Base-by-base conservation (phyloP, 1,139 yeast species). In the Zygoascus hellenicus region DNA sequence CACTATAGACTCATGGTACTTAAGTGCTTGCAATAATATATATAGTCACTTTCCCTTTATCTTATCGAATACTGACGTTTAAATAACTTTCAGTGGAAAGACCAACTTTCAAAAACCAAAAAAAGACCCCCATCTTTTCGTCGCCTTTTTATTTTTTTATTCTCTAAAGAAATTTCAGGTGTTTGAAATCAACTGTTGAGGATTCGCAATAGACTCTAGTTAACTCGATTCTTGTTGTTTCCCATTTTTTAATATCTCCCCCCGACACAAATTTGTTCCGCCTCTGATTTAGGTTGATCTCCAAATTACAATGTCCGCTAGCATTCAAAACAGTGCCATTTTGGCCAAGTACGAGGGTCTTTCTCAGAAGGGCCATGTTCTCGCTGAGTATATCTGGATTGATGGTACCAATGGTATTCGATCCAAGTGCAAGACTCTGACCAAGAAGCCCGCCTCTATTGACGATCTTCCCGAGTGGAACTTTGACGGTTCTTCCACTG, bases 381-480 rank as follows among this genome's bases (percentile, higher is more conserved):
- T 92, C 59, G 98, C 98, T 56, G 98, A 92, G 73, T 92, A 92
- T 75, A 83, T 92, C 69, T 92, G 98, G 98, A 83, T 92, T 61
- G 98, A 92, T 68, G 86, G 96, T 58, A 79, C 85, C 60, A 96
- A 96, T 68, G 80, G 82, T 67, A 72, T 90, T 62, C 87, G 98
- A 75, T 88, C 97, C 55, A 92, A 92, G 76, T 88, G 96, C 72
- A 86, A 82, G 72, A 92, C 97, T 50, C 75, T 92, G 58, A 62
- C 62, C 63, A 79, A 81, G 71, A 76, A 72, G 63, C 87, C 95
- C 50, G 64, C 78, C 43, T 74, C 83, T 39, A 76, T 87, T 49
- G 94, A 86, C 55, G 96, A 92, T 64, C 77, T 92, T 60, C 97
- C 97, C 58, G 97, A 90, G 71, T 92, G 98, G 98, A 92, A 92